Conservation (phyloP, 768 basidiomycete species). For the Omphalotus guepiniiformis region DNA sequence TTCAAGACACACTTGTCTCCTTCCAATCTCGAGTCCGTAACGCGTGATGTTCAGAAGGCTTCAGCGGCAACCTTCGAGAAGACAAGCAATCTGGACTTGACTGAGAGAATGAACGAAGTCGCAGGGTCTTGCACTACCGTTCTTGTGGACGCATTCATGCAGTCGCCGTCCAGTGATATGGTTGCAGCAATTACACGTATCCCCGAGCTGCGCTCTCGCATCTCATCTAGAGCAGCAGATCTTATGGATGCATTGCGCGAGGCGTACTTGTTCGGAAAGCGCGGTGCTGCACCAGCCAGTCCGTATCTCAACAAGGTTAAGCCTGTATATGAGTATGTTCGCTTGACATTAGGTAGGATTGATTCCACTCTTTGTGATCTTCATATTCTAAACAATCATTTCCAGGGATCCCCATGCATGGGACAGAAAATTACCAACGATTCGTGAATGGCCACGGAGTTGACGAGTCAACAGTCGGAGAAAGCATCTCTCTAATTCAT, state of each 20-base stretch:
- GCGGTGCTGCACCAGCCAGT: constrained; percentile 66
- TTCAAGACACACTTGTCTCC: constrained; percentile 36
- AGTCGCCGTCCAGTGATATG: constrained; percentile 26
- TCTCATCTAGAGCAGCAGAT: constrained; percentile 43
- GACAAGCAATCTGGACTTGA: constrained; percentile 70
- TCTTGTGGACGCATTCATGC: constrained; percentile 60
- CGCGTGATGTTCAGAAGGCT: constrained; percentile 3
- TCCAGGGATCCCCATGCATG: constrained; percentile 59
- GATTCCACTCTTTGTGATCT: background rate
- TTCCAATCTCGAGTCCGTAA: constrained; percentile 14
- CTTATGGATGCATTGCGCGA: constrained; percentile 46
- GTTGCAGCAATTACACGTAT: constrained; percentile 31
- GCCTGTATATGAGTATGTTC: constrained; percentile 73
- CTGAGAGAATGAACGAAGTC: constrained; percentile 65
- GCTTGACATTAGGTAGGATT: constrained; percentile 53
- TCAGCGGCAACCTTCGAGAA: constrained; percentile 41
- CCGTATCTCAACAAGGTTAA: constrained; percentile 62
- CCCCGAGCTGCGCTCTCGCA: constrained; percentile 48
- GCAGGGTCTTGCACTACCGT: constrained; percentile 57
- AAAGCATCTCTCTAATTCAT: constrained; percentile 69
- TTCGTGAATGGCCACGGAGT: constrained; percentile 63
- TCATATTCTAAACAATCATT: background rate
- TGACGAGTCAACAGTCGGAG: constrained; percentile 65
- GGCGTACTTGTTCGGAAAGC: constrained; percentile 54
- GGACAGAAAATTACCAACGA: constrained; percentile 61